Evolutionary conservation across 441 rosid species (phyloP).

Genomic region (Rhodomyrtus psidioides): DNA sequence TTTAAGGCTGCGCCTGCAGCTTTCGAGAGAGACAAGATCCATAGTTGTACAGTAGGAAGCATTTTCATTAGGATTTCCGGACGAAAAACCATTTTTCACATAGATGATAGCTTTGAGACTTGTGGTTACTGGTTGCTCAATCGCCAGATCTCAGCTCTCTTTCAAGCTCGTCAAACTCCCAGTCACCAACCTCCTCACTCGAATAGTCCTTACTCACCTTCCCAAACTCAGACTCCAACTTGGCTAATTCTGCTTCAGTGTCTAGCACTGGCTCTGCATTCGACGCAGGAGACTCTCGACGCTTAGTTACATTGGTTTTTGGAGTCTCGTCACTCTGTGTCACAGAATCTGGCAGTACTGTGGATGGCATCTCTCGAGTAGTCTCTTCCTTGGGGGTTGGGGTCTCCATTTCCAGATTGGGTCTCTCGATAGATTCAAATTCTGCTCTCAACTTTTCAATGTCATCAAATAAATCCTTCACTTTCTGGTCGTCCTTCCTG

Average conservation of each 20-base stretch:
- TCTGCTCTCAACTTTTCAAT: slow-evolving; percentile 63
- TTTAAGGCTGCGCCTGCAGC: slow-evolving; percentile 14
- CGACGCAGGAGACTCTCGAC: slow-evolving; percentile 16
- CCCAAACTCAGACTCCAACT: slow-evolving; percentile 92
- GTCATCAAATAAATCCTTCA: slow-evolving; percentile 70
- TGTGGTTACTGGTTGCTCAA: slow-evolving; percentile 20
- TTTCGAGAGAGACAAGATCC: slow-evolving; percentile 7
- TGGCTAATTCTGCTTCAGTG: slow-evolving; percentile 81
- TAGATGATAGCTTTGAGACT: neutral
- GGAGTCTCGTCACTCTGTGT: slow-evolving; percentile 5
- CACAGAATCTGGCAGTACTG: slow-evolving; percentile 13
- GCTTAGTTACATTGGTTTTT: slow-evolving; percentile 29
- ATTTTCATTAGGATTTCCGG: neutral
- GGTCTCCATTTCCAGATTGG: slow-evolving; percentile 64
- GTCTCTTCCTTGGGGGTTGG: slow-evolving; percentile 31
- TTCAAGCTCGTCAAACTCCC: slow-evolving; percentile 99
- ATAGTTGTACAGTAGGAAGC: neutral
- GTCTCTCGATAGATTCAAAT: slow-evolving; percentile 87
- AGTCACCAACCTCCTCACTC: slow-evolving; percentile 70
- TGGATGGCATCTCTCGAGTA: slow-evolving; percentile 17
- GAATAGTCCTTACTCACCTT: slow-evolving; percentile 71
- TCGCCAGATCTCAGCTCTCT: slow-evolving; percentile 59
- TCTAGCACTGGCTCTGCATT: slow-evolving; percentile 41
- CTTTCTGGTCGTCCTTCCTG: slow-evolving; percentile 63
- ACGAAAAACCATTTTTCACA: neutral